Conservation (phyloP, 805 yeast genomes). For the Sungouiozyma ichnusensis region DNA sequence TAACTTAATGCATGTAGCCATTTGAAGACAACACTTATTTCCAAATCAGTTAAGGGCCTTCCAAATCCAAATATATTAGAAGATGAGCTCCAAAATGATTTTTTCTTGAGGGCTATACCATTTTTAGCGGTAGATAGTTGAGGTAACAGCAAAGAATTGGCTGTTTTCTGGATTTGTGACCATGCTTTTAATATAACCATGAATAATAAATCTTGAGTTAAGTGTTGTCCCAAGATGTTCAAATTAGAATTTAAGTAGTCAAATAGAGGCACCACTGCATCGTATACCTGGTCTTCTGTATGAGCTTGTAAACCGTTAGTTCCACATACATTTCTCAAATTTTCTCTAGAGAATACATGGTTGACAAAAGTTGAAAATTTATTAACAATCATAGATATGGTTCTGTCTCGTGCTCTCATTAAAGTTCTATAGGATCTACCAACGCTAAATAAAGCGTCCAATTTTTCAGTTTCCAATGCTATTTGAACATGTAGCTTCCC, state of each 20-base stretch:
- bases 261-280: slow-evolving; percentile 62
- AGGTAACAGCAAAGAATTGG: slow-evolving; percentile 69
- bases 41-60: slow-evolving; percentile 44
- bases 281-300: slow-evolving; percentile 41
- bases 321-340: slow-evolving; percentile 49
- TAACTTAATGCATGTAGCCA: slow-evolving; percentile 60
- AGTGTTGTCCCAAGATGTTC: slow-evolving; percentile 46
- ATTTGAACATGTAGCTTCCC: slow-evolving; percentile 60
- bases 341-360: slow-evolving; percentile 44
- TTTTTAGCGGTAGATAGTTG: slow-evolving; percentile 38
- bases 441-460: slow-evolving; percentile 71
- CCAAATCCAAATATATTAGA: slow-evolving; percentile 37
- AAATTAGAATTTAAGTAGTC: slow-evolving; percentile 64
- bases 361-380: slow-evolving; percentile 59
- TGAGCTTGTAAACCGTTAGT: slow-evolving; percentile 35
- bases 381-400: slow-evolving; percentile 59
- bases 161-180: slow-evolving; percentile 57
- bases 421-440: slow-evolving; percentile 66
- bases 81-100: slow-evolving; percentile 25
- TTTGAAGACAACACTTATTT: slow-evolving; percentile 54
- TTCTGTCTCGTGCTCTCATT: slow-evolving; percentile 52
- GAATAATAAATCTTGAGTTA: slow-evolving; percentile 45
- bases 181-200: slow-evolving; percentile 72
- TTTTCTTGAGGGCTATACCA: slow-evolving; percentile 26
- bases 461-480: slow-evolving; percentile 68